Conservation (phyloP, 2,329 filamentous ascomycete genomes). For the Neopestalotiopsis clavispora region DNA sequence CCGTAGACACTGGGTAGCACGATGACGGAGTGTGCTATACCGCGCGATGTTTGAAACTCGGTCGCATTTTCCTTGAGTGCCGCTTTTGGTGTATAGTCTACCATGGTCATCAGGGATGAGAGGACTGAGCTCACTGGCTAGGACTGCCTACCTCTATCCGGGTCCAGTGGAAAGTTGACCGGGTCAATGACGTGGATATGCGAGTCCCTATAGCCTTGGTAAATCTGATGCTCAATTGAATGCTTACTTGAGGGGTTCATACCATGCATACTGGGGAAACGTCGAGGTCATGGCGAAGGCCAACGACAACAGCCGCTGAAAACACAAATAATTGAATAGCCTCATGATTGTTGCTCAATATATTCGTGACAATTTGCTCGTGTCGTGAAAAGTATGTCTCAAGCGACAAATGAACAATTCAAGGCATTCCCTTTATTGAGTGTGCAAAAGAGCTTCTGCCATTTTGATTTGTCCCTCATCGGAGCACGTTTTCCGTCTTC, state of each 20-base stretch:
- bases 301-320: neutral
- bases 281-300: neutral
- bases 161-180: neutral
- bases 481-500: neutral
- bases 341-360: neutral
- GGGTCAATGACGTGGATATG: neutral
- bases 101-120: neutral
- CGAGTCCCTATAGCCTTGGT: neutral
- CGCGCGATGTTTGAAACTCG: constrained; percentile 3
- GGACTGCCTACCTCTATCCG: neutral
- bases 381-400: neutral
- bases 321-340: neutral
- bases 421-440: neutral
- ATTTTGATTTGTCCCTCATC: neutral
- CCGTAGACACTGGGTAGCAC: neutral
- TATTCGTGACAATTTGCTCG: neutral
- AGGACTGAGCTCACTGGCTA: neutral
- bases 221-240: neutral
- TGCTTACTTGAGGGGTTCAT: neutral
- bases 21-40: constrained; percentile 7
- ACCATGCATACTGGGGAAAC: neutral
- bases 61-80: neutral
- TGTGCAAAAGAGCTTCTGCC: neutral
- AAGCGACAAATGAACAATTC: neutral
- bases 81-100: constrained; percentile 8